Base-by-base conservation (phyloP, 2,329 filamentous ascomycete species). In the Pseudogymnoascus sp. region DNA sequence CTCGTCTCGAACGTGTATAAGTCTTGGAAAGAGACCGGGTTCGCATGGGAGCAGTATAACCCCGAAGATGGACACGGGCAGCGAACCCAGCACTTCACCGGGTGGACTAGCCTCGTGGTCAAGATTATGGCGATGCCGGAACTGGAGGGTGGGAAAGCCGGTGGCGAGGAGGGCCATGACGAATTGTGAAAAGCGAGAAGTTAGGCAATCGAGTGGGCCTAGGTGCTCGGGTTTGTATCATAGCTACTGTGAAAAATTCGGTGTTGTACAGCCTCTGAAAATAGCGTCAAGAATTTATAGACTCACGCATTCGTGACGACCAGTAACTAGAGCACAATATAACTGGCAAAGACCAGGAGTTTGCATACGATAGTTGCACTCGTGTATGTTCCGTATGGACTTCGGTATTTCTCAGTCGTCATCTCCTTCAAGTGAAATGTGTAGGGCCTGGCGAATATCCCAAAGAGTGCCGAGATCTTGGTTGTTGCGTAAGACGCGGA, bases 41-140 rank as follows among this genome's bases (percentile, higher is more conserved):
- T 97, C 73, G 94, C 93, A 0, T 99, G 93, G 93, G 94, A 99
- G 77, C 94, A 99, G 77, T 99, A 97, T 75, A 91, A 96, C 73
- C 91, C 92, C 0, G 91, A 96, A 69, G 96, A 91, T 3, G 94
- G 94, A 52, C 84, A 84, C 61, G 94, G 94, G n/a, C 93, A 97
- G 79, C 83, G 94, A 42, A 97, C 92, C 4, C 92, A 97, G 80
- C 93, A 97, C 75, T 99, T 99, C 74, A 97, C 94, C 0, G 94
- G 94, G 60, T 99, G 94, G 94, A 99, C 94, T n/a, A 96, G 91
- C 74, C 79, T 97, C 75, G 90, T 97, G 58, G 92, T 97, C 52
- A 97, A 96, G 80, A 91, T 99, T 68, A 96, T 97, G 92, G 85
- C 86, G 55, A 93, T 99, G 91, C 89, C 91, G 5, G 88, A 95